phyloP scores from a whole-genome alignment of 768 basidiomycete species.

The button mushroom (Agaricus bisporus) region DNA sequence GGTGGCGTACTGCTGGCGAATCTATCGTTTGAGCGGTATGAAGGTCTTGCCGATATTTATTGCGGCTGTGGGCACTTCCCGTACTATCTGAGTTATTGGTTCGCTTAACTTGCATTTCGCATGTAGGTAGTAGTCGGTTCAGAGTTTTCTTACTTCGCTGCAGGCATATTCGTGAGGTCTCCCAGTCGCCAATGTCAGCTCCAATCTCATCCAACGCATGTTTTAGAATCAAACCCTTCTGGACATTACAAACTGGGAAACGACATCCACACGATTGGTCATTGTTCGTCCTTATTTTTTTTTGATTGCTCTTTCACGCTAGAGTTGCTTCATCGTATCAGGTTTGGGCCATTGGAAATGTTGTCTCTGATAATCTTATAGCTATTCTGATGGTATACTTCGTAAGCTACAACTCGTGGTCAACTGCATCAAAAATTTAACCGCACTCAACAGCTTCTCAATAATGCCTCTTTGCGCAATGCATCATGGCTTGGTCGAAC shows the following conservation, averaged over 20 bases:
- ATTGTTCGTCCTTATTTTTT: background rate
- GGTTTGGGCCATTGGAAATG: background rate
- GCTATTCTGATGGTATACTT: constrained; percentile 1
- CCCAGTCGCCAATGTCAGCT: background rate
- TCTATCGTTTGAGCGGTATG: background rate
- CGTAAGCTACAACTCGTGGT: background rate
- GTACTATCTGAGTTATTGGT: background rate
- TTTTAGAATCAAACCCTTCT: background rate
- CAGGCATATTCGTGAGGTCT: background rate
- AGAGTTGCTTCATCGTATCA: background rate
- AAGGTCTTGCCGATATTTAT: background rate
- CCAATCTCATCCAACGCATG: background rate
- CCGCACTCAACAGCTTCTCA: background rate
- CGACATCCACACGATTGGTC: background rate
- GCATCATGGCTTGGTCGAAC: background rate
- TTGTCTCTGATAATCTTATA: background rate
- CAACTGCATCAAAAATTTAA: background rate
- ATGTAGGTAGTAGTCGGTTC: background rate
- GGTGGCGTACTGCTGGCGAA: constrained; percentile 2
- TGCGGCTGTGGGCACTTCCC: background rate
- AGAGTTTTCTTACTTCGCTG: background rate
- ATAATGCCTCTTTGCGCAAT: background rate
- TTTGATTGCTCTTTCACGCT: background rate
- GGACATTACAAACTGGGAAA: background rate
- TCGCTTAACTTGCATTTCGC: background rate